Evolutionary conservation across 108 stramenopile genomes (phyloP).

Genomic region (Skeletonema menzelii): DNA sequence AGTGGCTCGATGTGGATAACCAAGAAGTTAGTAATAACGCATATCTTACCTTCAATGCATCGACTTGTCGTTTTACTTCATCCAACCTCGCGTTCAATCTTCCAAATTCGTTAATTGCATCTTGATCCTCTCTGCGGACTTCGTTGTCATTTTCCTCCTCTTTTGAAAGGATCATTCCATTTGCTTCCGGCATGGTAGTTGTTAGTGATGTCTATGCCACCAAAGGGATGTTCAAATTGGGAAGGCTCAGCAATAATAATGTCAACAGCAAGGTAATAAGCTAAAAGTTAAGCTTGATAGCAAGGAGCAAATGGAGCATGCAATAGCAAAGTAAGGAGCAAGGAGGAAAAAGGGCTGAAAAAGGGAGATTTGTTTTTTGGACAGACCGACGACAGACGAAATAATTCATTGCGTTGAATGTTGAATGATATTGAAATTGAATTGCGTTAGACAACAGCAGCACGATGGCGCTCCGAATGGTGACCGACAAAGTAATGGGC

Average conservation of each 20-base stretch:
- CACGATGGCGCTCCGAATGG: constrained; percentile 66
- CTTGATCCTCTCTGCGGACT: constrained; percentile 89
- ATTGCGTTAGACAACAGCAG: too few relatives aligned
- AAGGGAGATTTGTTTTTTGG: too few relatives aligned
- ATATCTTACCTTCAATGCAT: constrained; percentile 61
- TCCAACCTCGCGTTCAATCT: constrained; percentile 86
- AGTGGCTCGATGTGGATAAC: background rate
- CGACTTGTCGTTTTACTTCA: constrained; percentile 66
- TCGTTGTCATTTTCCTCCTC: constrained; percentile 84
- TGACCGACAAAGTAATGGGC: constrained; percentile 63
- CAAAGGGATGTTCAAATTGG: too few relatives aligned
- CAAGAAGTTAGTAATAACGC: background rate
- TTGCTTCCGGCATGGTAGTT: constrained; percentile 35
- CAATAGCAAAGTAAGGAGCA: too few relatives aligned
- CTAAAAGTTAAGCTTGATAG: too few relatives aligned
- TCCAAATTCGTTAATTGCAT: constrained; percentile 92
- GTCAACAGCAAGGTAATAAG: too few relatives aligned
- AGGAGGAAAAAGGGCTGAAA: too few relatives aligned
- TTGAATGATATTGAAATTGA: too few relatives aligned
- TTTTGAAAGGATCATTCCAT: constrained; percentile 60
- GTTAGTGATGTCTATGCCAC: background rate
- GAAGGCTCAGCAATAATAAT: too few relatives aligned
- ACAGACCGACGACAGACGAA: too few relatives aligned
- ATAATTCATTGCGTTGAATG: too few relatives aligned
- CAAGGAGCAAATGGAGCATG: too few relatives aligned